Evolutionary conservation across 768 basidiomycete species (phyloP).

Genomic region (Crepidotus variabilis): DNA sequence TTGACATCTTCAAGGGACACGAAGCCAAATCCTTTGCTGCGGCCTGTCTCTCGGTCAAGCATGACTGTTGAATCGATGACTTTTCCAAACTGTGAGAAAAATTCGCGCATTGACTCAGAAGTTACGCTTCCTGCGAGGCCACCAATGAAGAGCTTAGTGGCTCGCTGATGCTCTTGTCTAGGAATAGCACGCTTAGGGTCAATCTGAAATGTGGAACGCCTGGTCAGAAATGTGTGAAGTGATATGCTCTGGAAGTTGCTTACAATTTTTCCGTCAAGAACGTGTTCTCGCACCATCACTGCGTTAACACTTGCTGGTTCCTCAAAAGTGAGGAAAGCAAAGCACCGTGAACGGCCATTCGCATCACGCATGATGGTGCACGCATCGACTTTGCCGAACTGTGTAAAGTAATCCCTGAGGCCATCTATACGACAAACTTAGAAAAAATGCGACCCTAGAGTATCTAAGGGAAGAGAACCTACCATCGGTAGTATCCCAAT

Average conservation of each 20-base stretch:
- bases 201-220: conserved; percentile 55
- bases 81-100: conserved; percentile 91
- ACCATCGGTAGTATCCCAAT: conserved; percentile 99
- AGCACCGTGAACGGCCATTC: conserved; percentile 91
- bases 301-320: conserved; percentile 90
- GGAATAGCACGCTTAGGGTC: conserved; percentile 99
- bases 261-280: conserved; percentile 96
- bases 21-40: conserved; percentile 97
- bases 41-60: conserved; percentile 92
- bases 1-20: conserved; percentile 93
- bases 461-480: conserved; percentile 39
- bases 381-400: conserved; percentile 96
- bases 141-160: conserved; percentile 95
- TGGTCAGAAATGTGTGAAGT: not conserved
- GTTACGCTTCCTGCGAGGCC: conserved; percentile 90
- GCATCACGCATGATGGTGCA: conserved; percentile 99
- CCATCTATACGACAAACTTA: conserved; percentile 50
- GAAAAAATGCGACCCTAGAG: conserved; percentile 34
- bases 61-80: conserved; percentile 99
- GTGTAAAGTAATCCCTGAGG: conserved; percentile 83
- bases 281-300: conserved; percentile 94
- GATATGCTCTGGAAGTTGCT: conserved; percentile 29
- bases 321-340: conserved; percentile 96
- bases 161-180: conserved; percentile 88
- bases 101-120: conserved; percentile 88